These are phyloP conservation scores for Xylaria sp. DNA, from an alignment of 2,329 filamentous ascomycete species.

Conservation along the genomic window DNA sequence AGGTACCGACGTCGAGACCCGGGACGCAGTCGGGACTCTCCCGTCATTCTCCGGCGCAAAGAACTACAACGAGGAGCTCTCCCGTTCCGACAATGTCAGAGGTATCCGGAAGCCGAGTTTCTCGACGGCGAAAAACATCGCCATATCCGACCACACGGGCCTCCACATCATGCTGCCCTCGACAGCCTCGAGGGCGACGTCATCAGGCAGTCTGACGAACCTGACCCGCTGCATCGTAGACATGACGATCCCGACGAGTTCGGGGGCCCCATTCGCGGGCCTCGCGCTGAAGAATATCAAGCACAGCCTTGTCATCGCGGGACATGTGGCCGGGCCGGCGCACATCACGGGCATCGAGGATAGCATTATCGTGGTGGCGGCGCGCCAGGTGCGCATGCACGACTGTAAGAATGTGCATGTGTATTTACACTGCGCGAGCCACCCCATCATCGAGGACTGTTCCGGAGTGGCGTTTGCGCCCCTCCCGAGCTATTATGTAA, in stretches of 20 bases:
- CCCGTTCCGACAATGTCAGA: constrained; percentile 48
- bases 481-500: constrained; percentile 75
- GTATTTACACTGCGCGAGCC: constrained; percentile 83
- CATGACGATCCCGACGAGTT: constrained; percentile 74
- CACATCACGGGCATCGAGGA: constrained; percentile 82
- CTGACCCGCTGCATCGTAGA: constrained; percentile 80
- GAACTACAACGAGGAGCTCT: constrained; percentile 70
- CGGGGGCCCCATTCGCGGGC: constrained; percentile 74
- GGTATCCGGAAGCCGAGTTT: constrained; percentile 71
- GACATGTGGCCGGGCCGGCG: constrained; percentile 80
- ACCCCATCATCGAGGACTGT: constrained; percentile 96
- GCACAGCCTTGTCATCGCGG: constrained; percentile 79
- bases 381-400: constrained; percentile 93
- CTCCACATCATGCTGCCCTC: constrained; percentile 81
- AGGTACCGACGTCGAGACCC: constrained; percentile 43
- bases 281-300: constrained; percentile 74
- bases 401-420: constrained; percentile 83
- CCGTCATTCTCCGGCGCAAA: constrained; percentile 51
- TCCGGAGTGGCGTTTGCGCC: constrained; percentile 80
- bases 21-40: constrained; percentile 55
- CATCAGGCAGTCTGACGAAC: constrained; percentile 77
- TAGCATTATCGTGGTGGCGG: constrained; percentile 80
- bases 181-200: constrained; percentile 75
- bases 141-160: constrained; percentile 73
- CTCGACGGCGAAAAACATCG: constrained; percentile 68